Percentiles rank a stretch among this genome's conserved stretches.
Evolutionary conservation across 2,329 filamentous ascomycete genomes (phyloP).

Genomic region (Talaromyces islandicus): DNA sequence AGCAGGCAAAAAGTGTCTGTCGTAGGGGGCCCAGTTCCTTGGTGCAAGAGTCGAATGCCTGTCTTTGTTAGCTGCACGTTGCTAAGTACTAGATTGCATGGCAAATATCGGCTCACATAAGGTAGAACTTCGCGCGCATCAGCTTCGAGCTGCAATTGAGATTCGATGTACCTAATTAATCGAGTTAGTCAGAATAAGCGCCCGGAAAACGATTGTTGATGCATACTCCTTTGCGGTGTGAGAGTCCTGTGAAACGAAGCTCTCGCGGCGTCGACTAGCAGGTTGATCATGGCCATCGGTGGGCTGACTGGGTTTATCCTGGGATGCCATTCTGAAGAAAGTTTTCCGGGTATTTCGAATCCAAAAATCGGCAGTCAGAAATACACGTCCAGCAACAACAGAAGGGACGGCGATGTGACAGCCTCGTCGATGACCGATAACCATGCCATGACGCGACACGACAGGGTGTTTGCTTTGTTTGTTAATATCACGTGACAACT

Average conservation of each 20-base stretch:
- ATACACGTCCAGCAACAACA: not conserved
- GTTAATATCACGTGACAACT: not conserved
- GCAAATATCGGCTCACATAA: slow-evolving; percentile 56
- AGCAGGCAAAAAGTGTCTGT: slow-evolving; percentile 83
- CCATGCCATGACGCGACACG: not conserved
- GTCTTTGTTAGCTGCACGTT: not conserved
- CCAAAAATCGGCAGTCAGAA: not conserved
- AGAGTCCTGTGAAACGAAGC: slow-evolving; percentile 51
- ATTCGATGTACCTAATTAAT: slow-evolving; percentile 69
- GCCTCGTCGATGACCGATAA: not conserved
- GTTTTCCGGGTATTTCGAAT: not conserved
- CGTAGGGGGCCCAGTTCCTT: slow-evolving; percentile 80
- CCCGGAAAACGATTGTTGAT: not conserved
- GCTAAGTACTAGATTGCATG: not conserved
- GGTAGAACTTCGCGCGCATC: slow-evolving; percentile 93
- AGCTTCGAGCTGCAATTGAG: slow-evolving; percentile 83
- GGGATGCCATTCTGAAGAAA: slow-evolving; percentile 16
- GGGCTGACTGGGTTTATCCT: slow-evolving; percentile 9
- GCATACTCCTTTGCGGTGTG: slow-evolving; percentile 66
- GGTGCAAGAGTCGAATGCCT: slow-evolving; percentile 94
- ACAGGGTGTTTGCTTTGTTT: not conserved
- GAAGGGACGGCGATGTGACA: not conserved
- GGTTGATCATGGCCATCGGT: slow-evolving; percentile 9
- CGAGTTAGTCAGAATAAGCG: slow-evolving; percentile 12
- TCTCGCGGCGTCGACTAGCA: slow-evolving; percentile 25